Evolutionary conservation across 768 basidiomycete genomes (phyloP).

Genomic region (Serendipita indica): DNA sequence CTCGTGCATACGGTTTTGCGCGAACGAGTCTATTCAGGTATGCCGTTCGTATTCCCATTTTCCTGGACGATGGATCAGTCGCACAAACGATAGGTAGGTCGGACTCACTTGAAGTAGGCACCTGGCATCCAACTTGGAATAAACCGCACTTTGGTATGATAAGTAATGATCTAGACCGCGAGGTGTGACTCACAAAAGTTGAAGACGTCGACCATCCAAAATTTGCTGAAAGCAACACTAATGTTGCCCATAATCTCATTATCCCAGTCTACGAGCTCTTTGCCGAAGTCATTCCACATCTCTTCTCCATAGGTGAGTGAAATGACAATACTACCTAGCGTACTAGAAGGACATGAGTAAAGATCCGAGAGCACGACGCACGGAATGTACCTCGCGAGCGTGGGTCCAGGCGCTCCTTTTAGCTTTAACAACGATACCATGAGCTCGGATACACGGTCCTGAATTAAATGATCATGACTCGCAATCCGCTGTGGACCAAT

Average conservation of each 20-base stretch:
- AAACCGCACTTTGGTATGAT: background rate
- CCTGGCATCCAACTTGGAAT: conserved; percentile 6
- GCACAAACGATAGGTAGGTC: background rate
- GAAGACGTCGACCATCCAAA: conserved; percentile 4
- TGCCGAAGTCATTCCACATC: background rate
- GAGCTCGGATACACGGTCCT: background rate
- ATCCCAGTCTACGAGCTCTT: background rate
- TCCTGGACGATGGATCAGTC: too few relatives aligned
- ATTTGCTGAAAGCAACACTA: background rate
- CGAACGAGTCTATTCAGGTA: background rate
- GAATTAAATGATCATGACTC: background rate
- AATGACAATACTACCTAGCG: background rate
- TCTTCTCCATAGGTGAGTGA: background rate
- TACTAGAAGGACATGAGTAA: background rate
- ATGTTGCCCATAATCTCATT: background rate
- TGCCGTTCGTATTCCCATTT: background rate
- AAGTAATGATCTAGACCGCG: background rate
- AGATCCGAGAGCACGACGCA: background rate
- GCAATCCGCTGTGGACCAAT: background rate
- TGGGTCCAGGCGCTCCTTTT: background rate
- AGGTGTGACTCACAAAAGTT: background rate
- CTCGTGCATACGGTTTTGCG: background rate
- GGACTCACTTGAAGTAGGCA: background rate
- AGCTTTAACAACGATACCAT: background rate
- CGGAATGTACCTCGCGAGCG: background rate